Percentiles rank a stretch among this genome's conserved stretches.
phyloP scores from a whole-genome alignment of 2,329 filamentous ascomycete genomes.

The Colletotrichum viniferum region DNA sequence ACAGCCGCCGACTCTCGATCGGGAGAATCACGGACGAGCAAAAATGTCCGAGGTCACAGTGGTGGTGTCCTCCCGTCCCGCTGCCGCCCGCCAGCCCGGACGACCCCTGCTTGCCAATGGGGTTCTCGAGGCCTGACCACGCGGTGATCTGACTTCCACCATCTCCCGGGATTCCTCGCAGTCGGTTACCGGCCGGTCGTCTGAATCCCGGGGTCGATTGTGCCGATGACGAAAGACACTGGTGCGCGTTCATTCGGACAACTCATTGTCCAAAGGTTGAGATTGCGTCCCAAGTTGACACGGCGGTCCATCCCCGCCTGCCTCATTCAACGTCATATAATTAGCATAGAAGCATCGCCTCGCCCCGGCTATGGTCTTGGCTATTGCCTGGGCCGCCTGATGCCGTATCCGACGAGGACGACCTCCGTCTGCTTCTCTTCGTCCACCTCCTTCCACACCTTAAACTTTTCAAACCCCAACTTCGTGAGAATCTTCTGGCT shows the following conservation, averaged over 20 bases:
- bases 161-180: background rate
- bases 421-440: background rate
- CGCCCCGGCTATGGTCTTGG: background rate
- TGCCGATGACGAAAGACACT: background rate
- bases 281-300: background rate
- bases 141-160: background rate
- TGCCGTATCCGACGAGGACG: background rate
- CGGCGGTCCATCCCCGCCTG: background rate
- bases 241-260: background rate
- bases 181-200: background rate
- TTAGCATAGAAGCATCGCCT: background rate
- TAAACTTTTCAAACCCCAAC: slow-evolving; percentile 54
- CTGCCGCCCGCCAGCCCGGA: background rate
- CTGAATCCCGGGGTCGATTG: background rate
- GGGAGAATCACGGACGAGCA: background rate
- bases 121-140: background rate
- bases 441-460: slow-evolving; percentile 39
- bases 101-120: background rate
- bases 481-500: slow-evolving; percentile 64
- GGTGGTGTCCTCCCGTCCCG: background rate
- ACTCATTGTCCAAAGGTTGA: background rate
- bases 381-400: background rate
- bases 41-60: slow-evolving; percentile 7
- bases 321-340: background rate
- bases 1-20: background rate